phyloP scores from a whole-genome alignment of 2,329 filamentous ascomycete species.

The Emmonsiellopsis sp. region DNA sequence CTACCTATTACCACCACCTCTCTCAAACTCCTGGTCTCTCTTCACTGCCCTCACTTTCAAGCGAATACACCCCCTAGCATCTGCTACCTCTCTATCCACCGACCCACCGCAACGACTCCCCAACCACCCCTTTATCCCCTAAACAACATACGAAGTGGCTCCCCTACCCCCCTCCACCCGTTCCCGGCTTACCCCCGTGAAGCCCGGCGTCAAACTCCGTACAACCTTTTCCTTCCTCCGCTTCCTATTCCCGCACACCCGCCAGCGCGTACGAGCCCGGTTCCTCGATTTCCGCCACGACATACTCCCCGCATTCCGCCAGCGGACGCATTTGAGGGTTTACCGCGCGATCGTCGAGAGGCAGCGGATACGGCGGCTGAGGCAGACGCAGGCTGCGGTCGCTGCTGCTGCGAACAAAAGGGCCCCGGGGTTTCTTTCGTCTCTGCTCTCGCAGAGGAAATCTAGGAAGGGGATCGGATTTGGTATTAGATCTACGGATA shows the following conservation, averaged over 20 bases:
- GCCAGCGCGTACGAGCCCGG: slow-evolving; percentile 55
- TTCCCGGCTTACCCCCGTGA: background rate
- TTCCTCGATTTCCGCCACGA: slow-evolving; percentile 66
- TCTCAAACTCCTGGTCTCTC: background rate
- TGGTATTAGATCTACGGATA: background rate
- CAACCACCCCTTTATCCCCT: background rate
- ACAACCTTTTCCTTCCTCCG: slow-evolving; percentile 39
- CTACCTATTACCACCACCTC: background rate
- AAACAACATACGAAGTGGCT: slow-evolving; percentile 6
- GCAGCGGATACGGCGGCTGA: slow-evolving; percentile 48
- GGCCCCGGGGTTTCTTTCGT: background rate
- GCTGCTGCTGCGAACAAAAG: background rate
- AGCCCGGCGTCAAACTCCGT: background rate
- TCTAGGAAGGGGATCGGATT: background rate
- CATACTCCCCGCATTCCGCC: slow-evolving; percentile 61
- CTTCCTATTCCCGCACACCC: slow-evolving; percentile 54
- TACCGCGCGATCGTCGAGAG: slow-evolving; percentile 63
- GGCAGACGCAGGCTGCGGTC: slow-evolving; percentile 24
- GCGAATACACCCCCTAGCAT: background rate
- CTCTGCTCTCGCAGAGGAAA: background rate
- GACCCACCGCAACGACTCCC: too few relatives aligned
- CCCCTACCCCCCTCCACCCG: slow-evolving; percentile 4
- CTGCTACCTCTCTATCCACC: background rate
- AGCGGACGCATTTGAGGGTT: slow-evolving; percentile 63
- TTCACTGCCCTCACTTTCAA: background rate